These are phyloP conservation scores for Ophiosphaerella narmari DNA, from an alignment of 2,329 filamentous ascomycete species.

Conservation along the genomic window DNA sequence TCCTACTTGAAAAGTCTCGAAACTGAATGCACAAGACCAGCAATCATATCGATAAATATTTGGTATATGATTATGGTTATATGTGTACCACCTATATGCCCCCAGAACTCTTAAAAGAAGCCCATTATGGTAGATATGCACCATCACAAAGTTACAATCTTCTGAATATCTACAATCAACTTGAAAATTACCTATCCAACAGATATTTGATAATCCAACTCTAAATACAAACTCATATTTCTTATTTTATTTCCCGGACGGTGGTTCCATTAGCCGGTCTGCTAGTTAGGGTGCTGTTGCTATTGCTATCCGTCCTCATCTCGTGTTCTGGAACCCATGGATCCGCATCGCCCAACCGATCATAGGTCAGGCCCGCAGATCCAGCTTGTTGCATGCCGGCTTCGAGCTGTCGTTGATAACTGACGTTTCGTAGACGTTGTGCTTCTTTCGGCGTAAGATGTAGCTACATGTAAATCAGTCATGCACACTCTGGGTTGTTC, in stretches of 20 bases:
- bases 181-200: no score
- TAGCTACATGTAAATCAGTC: slow-evolving; percentile 13
- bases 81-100: no score
- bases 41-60: no score
- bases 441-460: slow-evolving; percentile 57
- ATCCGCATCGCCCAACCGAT: slow-evolving; percentile 37
- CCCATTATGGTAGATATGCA: no score
- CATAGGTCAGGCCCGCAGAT: slow-evolving; percentile 29
- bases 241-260: not conserved
- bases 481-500: not conserved
- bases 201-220: no score
- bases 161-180: no score
- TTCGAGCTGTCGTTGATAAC: slow-evolving; percentile 61
- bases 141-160: no score
- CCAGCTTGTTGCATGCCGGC: slow-evolving; percentile 56
- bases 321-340: slow-evolving; percentile 18
- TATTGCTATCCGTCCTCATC: slow-evolving; percentile 6
- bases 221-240: no score
- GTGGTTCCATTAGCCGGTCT: not conserved
- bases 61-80: no score
- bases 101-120: no score
- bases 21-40: no score
- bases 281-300: not conserved
- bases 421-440: slow-evolving; percentile 59
- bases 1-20: no score